Conservation (phyloP, 2,329 filamentous ascomycete genomes). For the Cladosporium oxysporum region DNA sequence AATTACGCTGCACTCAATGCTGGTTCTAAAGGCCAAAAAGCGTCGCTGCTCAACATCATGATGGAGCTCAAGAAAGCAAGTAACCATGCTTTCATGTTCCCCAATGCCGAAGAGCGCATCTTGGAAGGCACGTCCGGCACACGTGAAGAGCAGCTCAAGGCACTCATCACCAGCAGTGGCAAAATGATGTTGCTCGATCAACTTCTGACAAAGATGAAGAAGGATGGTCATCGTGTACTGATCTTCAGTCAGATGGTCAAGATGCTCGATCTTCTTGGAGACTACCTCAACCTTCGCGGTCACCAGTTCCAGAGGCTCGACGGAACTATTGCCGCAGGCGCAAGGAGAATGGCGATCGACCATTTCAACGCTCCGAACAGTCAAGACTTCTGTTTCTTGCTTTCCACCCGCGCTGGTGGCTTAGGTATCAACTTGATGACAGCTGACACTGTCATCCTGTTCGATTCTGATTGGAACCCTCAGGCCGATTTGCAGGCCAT, state of each 20-base stretch:
- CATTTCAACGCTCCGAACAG: slow-evolving; percentile 98
- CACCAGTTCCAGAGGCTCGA: slow-evolving; percentile 95
- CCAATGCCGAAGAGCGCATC: slow-evolving; percentile 87
- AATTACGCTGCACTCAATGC: slow-evolving; percentile 95
- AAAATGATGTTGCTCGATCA: slow-evolving; percentile 99
- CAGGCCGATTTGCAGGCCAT: slow-evolving; percentile 98
- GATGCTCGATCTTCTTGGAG: slow-evolving; percentile 93
- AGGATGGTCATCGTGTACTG: slow-evolving; percentile 89
- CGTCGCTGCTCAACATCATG: slow-evolving; percentile 95
- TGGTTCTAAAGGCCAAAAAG: slow-evolving; percentile 86
- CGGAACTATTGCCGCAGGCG: slow-evolving; percentile 86
- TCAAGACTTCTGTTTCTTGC: slow-evolving; percentile 91
- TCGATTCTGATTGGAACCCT: slow-evolving; percentile 98
- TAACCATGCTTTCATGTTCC: slow-evolving; percentile 98
- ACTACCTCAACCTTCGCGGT: slow-evolving; percentile 90
- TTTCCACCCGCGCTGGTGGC: slow-evolving; percentile 93
- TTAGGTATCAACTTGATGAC: slow-evolving; percentile 99
- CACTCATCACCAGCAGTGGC: slow-evolving; percentile 92
- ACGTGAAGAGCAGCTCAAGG: slow-evolving; percentile 87
- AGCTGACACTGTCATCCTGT: slow-evolving; percentile 94
- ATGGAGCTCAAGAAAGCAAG: slow-evolving; percentile 99
- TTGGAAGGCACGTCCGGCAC: slow-evolving; percentile 68
- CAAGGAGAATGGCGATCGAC: slow-evolving; percentile 91
- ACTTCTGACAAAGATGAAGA: slow-evolving; percentile 88
- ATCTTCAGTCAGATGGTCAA: slow-evolving; percentile 99